Percentiles rank a stretch among this genome's conserved stretches.
These are phyloP conservation scores for Avena atlantica DNA, from an alignment of 176 grass and related monocot species.

Conservation along the genomic window DNA sequence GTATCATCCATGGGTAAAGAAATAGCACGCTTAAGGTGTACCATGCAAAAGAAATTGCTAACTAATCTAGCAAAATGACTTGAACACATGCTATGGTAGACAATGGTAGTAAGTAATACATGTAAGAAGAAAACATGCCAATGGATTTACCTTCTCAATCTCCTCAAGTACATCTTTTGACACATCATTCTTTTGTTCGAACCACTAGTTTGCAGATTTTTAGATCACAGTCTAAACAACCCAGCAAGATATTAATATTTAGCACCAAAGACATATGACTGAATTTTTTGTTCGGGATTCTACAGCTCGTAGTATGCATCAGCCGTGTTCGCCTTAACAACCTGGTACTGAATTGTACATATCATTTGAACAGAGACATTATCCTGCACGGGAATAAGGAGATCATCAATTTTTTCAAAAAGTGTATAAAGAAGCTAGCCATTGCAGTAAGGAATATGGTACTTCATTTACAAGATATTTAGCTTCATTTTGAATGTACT, in stretches of 20 bases:
- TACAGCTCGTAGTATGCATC: constrained; percentile 98
- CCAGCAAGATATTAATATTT: constrained; percentile 34
- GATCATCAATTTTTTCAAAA: background rate
- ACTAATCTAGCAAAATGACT: background rate
- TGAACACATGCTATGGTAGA: background rate
- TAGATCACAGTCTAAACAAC: background rate
- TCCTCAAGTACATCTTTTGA: constrained; percentile 94
- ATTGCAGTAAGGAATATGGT: background rate
- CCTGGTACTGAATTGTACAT: constrained; percentile 90
- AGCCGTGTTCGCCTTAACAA: constrained; percentile 85
- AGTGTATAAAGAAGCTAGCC: background rate
- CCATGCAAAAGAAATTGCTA: constrained; percentile 11
- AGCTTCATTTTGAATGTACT: background rate
- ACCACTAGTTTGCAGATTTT: constrained; percentile 64
- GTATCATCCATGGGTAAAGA: too few species aligned
- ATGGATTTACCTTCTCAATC: constrained; percentile 80
- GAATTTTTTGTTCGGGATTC: constrained; percentile 91
- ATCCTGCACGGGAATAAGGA: constrained; percentile 64
- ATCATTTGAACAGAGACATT: constrained; percentile 95
- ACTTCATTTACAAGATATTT: background rate
- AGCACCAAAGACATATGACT: constrained; percentile 95
- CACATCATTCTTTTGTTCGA: constrained; percentile 96
- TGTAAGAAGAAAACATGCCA: background rate
- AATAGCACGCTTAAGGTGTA: background rate
- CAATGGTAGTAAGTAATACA: background rate